Conservation (phyloP, 2,329 filamentous ascomycete species). For the Trichoderma sp. region DNA sequence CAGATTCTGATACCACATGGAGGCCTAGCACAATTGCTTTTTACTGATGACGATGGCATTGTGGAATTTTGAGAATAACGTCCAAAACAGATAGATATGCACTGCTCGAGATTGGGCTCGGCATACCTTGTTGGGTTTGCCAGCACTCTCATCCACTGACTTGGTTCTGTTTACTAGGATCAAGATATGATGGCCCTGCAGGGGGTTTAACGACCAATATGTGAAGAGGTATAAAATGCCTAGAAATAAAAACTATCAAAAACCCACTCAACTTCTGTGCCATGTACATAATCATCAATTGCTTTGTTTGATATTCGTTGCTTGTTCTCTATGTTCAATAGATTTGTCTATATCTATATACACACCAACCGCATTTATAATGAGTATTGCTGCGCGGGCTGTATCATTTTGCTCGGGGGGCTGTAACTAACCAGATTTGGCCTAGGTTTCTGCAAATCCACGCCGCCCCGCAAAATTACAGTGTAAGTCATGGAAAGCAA, state of each 20-base stretch:
- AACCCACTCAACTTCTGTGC: not conserved
- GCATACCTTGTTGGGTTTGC: conserved; percentile 6
- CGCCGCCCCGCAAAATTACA: no score
- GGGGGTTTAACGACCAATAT: not conserved
- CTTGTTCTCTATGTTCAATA: not conserved
- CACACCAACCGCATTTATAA: not conserved
- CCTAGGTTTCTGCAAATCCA: no score
- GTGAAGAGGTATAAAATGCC: conserved; percentile 1
- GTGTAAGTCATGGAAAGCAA: no score
- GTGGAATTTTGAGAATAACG: not conserved
- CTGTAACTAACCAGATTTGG: no score
- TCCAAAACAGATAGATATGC: conserved; percentile 17
- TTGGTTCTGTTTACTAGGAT: not conserved
- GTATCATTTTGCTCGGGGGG: no score
- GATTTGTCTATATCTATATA: not conserved
- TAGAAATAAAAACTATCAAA: not conserved
- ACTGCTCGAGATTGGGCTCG: conserved; percentile 13
- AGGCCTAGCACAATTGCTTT: conserved; percentile 16
- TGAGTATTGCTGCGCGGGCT: no score
- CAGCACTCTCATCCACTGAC: not conserved
- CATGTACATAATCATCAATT: not conserved
- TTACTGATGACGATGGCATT: not conserved
- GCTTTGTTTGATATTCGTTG: not conserved
- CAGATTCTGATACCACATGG: conserved; percentile 25
- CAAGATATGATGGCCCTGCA: not conserved